These are phyloP conservation scores for Mycena floridula DNA, from an alignment of 768 basidiomycete genomes.

Conservation along the genomic window DNA sequence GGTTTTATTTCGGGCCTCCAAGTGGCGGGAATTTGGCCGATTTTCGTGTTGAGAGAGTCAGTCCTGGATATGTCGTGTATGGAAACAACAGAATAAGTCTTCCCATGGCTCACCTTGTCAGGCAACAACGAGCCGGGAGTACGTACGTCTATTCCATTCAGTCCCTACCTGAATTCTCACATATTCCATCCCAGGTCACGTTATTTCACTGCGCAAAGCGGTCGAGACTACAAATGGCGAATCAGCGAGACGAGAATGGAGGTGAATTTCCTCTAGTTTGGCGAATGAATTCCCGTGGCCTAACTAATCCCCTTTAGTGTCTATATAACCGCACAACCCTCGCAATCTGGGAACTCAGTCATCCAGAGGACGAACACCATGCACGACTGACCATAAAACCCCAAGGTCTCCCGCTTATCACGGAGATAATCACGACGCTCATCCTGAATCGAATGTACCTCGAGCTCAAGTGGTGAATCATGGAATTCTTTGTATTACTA, in stretches of 20 bases:
- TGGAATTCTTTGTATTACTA: too few relatives aligned
- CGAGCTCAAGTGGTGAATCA: conserved; percentile 52
- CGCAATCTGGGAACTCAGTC: conserved; percentile 63
- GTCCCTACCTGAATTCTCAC: neutral
- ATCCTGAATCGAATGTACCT: conserved; percentile 68
- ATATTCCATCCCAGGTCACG: conserved; percentile 42
- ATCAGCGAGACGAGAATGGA: conserved; percentile 58
- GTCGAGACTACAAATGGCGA: conserved; percentile 74
- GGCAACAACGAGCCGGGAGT: conserved; percentile 55
- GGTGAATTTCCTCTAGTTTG: conserved; percentile 29
- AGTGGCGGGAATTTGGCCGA: too few relatives aligned
- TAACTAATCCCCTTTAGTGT: conserved; percentile 38
- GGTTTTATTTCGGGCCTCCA: conserved; percentile 69
- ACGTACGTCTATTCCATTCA: conserved; percentile 37
- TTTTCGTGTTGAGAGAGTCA: too few relatives aligned
- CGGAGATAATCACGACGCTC: conserved; percentile 74
- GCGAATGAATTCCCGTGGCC: neutral
- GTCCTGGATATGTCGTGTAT: conserved; percentile 61
- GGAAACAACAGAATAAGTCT: conserved; percentile 52
- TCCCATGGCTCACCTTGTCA: conserved; percentile 52
- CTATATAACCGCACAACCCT: conserved; percentile 53
- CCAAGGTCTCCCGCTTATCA: conserved; percentile 55
- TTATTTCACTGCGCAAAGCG: conserved; percentile 68
- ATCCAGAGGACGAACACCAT: conserved; percentile 48
- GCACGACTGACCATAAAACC: conserved; percentile 57